Evolutionary conservation across 2,329 filamentous ascomycete genomes (phyloP), one percentile per base, ranked within the genome.

Genomic region (Blastomyces parvus): DNA sequence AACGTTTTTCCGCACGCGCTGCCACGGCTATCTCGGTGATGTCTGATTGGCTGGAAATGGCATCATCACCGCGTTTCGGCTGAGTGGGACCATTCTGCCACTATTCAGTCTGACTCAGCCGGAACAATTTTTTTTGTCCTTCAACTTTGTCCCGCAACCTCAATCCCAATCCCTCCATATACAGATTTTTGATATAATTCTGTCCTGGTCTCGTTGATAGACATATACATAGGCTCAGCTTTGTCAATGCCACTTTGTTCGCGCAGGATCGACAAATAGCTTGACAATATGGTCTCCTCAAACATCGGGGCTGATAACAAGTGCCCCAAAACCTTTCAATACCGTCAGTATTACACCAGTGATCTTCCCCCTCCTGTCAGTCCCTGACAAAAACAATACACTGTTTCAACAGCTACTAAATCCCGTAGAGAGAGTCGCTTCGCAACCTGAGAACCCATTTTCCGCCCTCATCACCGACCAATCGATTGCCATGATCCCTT

Each of bases 361-460:
- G 59, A 44, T 56, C 36, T 6, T 40, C 61, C 52, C 53, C 53
- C 17, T 25, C 17, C 30, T 36, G 2, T 27, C 59, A 36, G 22
- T 46, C 36, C n/a, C 70, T 69, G 22, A 13, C 14, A 11, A 17
- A 33, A 7, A 42, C 19, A 42, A 19, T 6, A 19, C 17, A 42
- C 42, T 60, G 59, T 44, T 44, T 68, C 68, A 69, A 74, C 70
- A 70, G 76, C 75, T 81, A 77, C 79, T 81, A 81, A 81, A 81
- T 81, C 79, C 79, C 79, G 79, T 80, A 81, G 79, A 81, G 79
- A 81, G 74, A 75, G 73, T 78, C 74, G 74, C 73, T 66, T 71
- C 84, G 62, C 91, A 97, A 77, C 86, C 89, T 71, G 93, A 97
- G 79, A 99, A 97, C 78, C 93, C 92, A 38, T 97, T 92, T 74